These are phyloP conservation scores for Polygonum aviculare DNA, from an alignment of 148 eudicot species.

Conservation along the genomic window DNA sequence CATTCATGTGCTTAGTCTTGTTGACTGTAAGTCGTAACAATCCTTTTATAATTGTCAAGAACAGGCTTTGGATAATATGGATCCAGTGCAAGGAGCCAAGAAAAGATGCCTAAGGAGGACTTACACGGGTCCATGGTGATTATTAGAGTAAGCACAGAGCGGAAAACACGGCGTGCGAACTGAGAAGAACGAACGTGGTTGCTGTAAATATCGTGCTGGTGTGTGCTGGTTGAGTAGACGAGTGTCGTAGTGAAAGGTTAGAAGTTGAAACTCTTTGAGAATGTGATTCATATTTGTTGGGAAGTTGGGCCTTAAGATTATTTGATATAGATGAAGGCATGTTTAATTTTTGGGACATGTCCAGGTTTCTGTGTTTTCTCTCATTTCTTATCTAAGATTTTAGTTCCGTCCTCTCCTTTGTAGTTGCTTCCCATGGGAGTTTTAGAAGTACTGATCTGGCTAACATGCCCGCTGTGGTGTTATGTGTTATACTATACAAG, in stretches of 20 bases:
- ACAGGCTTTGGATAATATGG: conserved; percentile 61
- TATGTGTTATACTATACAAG: background rate
- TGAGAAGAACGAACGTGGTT: background rate
- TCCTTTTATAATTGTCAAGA: background rate
- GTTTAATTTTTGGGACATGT: background rate
- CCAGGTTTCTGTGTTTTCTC: background rate
- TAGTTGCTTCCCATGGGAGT: background rate
- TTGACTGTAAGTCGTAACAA: background rate
- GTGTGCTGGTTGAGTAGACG: background rate
- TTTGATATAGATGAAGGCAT: background rate
- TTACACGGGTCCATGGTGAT: conserved; percentile 74
- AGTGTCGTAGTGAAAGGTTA: background rate
- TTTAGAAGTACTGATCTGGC: background rate
- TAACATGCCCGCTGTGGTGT: background rate
- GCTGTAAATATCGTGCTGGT: background rate
- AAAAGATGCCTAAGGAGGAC: conserved; percentile 68
- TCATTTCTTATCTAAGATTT: background rate
- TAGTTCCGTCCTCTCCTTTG: background rate
- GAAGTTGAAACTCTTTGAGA: background rate
- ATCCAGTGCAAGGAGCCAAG: conserved; percentile 38
- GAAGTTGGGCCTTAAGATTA: background rate
- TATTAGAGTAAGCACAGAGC: background rate
- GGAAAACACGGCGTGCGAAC: background rate
- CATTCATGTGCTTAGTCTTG: background rate
- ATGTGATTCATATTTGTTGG: background rate